phyloP scores from a whole-genome alignment of 768 basidiomycete species.

The Lentinus brumalis region DNA sequence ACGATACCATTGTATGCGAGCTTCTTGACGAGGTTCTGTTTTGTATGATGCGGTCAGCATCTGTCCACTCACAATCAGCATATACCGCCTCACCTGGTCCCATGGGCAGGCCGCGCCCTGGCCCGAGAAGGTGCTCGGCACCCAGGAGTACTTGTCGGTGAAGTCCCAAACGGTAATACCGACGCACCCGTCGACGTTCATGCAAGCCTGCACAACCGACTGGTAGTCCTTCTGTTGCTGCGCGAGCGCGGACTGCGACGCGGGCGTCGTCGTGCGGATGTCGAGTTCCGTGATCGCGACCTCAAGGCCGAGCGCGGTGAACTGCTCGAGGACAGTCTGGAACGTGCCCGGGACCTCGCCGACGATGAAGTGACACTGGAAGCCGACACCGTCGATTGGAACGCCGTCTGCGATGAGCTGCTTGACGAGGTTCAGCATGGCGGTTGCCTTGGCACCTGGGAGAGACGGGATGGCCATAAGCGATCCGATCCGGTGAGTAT shows the following conservation, averaged over 20 bases:
- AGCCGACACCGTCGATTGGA: conserved; percentile 63
- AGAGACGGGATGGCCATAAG: too few relatives aligned
- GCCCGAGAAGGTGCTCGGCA: conserved; percentile 35
- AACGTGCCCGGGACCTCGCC: conserved; percentile 53
- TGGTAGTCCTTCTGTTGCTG: conserved; percentile 63
- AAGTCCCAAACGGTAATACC: conserved; percentile 46
- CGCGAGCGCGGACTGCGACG: conserved; percentile 46
- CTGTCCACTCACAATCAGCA: not conserved
- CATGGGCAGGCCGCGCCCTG: conserved; percentile 35
- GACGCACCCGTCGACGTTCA: conserved; percentile 38
- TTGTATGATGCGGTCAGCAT: not conserved
- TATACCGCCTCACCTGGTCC: conserved; percentile 24
- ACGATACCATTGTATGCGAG: conserved; percentile 32
- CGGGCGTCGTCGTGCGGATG: conserved; percentile 59
- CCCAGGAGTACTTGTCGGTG: conserved; percentile 44
- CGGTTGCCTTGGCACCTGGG: conserved; percentile 56
- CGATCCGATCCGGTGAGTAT: too few relatives aligned
- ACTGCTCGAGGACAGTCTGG: conserved; percentile 49
- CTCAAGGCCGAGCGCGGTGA: conserved; percentile 63
- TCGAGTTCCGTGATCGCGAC: conserved; percentile 73
- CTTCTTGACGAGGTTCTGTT: conserved; percentile 25
- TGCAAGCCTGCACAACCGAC: conserved; percentile 57
- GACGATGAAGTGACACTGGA: conserved; percentile 62
- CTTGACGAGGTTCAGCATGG: conserved; percentile 54
- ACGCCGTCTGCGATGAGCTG: conserved; percentile 47